A percentile compares a stretch with the other conserved stretches of the same genome.
Conservation (phyloP, 1,284 basidiomycete genomes). For the Ceratobasidium sp. region DNA sequence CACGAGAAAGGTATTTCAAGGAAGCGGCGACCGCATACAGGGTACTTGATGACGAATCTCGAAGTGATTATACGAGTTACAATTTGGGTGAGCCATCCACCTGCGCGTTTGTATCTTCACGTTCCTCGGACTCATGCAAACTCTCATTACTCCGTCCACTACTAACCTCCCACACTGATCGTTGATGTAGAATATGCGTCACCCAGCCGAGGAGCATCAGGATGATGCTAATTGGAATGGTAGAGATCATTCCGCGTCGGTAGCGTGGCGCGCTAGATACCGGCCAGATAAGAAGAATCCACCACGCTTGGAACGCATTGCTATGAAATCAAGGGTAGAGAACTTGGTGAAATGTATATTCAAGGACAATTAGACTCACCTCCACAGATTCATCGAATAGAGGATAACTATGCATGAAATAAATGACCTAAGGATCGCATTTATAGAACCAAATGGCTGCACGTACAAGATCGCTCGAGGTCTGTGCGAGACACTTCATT, state of each 20-base stretch:
- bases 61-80: no score
- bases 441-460: not conserved
- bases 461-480: conserved; percentile 41
- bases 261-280: conserved; percentile 42
- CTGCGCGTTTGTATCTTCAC: no score
- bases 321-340: not conserved
- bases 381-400: conserved; percentile 43
- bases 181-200: conserved; percentile 8
- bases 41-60: no score
- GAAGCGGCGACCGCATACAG: no score
- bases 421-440: not conserved
- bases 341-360: not conserved
- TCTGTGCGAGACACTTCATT: conserved; percentile 38
- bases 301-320: conserved; percentile 33
- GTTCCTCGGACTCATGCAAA: no score
- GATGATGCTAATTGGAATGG: conserved; percentile 36
- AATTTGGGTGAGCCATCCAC: no score
- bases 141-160: not conserved
- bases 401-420: conserved; percentile 13
- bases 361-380: not conserved
- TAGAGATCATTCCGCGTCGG: conserved; percentile 39
- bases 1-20: no score
- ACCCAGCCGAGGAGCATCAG: conserved; percentile 26
- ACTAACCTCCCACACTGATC: not conserved
- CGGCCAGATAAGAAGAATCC: conserved; percentile 39